Base-by-base conservation (phyloP, 2,329 filamentous ascomycete species). In the Albifimbria verrucaria region DNA sequence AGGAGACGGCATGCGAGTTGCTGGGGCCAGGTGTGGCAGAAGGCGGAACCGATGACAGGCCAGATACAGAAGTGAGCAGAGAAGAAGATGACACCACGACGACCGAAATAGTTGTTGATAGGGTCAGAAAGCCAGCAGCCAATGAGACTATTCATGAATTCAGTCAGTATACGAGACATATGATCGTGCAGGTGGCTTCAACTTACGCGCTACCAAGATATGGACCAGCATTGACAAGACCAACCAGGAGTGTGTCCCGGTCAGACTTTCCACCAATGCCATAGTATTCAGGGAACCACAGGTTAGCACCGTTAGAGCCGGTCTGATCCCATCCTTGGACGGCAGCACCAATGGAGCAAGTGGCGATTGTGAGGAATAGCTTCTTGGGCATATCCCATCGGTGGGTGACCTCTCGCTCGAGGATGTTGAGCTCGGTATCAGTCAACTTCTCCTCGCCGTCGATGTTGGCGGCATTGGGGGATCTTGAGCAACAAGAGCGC, bases 41-140 rank as follows among this genome's bases (percentile, higher is more conserved):
- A 83, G 1, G 82, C 86, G 46, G 77, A 80, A n/a, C 82, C 83
- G 51, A 88, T 82, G 1, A 83, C 80, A 2, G 84, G 73, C 57
- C 85, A 72, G 43, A 90, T 72, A 63, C 86, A 88, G 65, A 92
- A 86, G 56, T 88, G 81, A 45, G 87, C 89, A 6, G 89, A 85
- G 52, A 90, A 72, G 69, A 91, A 92, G 57, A 93, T 92, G 18
- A 70, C 68, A 24, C 75, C 75, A 7, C 77, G 71, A 11, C 77
- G 75, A 9, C 77, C 77, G 25, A 75, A 61, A 46, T 62, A 65
- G 50, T 70, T 58, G 57, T 75, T 79, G 50, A 88, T 77, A 15
- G 85, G 85, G 56, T 89, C 86, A 1, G 85, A 86, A 15, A 87
- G 68, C 86, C 83, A 87, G 64, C 82, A 84, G 15, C 83, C 82